Percentiles rank a stretch among this genome's conserved stretches.
Evolutionary conservation across 2,329 filamentous ascomycete genomes (phyloP).

Genomic region (Curvularia lunata): DNA sequence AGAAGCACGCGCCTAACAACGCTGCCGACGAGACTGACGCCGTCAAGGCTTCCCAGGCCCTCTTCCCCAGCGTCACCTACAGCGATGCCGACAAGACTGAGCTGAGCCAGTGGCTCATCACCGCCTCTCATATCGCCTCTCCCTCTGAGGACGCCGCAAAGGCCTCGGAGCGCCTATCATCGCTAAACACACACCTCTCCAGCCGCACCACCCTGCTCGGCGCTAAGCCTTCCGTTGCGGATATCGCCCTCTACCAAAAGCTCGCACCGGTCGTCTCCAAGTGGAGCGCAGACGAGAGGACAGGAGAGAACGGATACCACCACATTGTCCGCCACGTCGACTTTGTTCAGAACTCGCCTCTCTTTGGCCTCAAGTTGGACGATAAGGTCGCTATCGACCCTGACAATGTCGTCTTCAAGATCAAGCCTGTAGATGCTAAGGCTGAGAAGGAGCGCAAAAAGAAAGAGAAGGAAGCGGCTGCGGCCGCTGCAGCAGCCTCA

Average conservation of each 20-base stretch:
- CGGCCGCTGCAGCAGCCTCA: conserved; percentile 61
- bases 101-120: conserved; percentile 87
- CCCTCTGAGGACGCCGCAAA: conserved; percentile 63
- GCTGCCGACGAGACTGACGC: conserved; percentile 46
- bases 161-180: conserved; percentile 70
- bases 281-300: conserved; percentile 86
- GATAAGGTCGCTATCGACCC: conserved; percentile 82
- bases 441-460: conserved; percentile 96
- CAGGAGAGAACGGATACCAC: conserved; percentile 85
- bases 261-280: conserved; percentile 76
- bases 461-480: conserved; percentile 81
- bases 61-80: conserved; percentile 75
- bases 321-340: conserved; percentile 91
- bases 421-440: conserved; percentile 87
- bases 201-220: conserved; percentile 89
- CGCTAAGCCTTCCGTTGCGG: conserved; percentile 85
- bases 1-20: conserved; percentile 48
- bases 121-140: conserved; percentile 71
- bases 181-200: conserved; percentile 85
- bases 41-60: conserved; percentile 61
- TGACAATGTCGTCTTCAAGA: conserved; percentile 82
- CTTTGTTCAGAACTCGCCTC: conserved; percentile 87
- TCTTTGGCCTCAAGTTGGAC: conserved; percentile 72
- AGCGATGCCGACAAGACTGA: conserved; percentile 81
- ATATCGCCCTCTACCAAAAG: conserved; percentile 81